Conservation (phyloP, 1,284 basidiomycete genomes). For the Austroboletus niveus region DNA sequence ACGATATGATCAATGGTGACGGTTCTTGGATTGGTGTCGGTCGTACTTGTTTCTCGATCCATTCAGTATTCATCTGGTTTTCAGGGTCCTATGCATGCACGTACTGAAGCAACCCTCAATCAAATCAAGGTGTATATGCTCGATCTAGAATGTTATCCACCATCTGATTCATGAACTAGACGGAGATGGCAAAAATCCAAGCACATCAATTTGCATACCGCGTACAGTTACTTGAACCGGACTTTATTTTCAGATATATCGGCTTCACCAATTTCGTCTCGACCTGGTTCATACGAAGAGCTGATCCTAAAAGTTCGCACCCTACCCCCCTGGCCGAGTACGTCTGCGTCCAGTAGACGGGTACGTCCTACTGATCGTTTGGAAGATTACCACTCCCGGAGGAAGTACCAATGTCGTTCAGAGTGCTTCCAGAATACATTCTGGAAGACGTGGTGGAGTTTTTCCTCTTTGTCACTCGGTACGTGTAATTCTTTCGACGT, state of each 20-base stretch:
- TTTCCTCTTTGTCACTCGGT: slow-evolving; percentile 82
- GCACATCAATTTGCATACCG: slow-evolving; percentile 78
- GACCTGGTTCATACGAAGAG: slow-evolving; percentile 91
- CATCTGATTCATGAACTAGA: slow-evolving; percentile 36
- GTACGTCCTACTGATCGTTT: slow-evolving; percentile 10
- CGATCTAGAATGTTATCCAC: not conserved
- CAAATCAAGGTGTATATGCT: slow-evolving; percentile 59
- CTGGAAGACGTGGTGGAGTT: slow-evolving; percentile 95
- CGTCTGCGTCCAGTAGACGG: slow-evolving; percentile 27
- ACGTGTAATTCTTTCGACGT: slow-evolving; percentile 20
- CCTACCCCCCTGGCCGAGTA: slow-evolving; percentile 71
- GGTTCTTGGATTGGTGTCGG: slow-evolving; percentile 75
- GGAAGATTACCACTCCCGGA: slow-evolving; percentile 79
- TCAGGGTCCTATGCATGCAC: slow-evolving; percentile 66
- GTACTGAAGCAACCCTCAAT: slow-evolving; percentile 67
- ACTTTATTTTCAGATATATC: slow-evolving; percentile 77
- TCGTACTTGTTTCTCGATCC: slow-evolving; percentile 6
- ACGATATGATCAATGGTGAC: slow-evolving; percentile 78
- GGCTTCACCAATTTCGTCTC: slow-evolving; percentile 89
- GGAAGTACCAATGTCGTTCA: slow-evolving; percentile 84
- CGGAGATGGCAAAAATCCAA: slow-evolving; percentile 67
- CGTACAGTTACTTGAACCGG: slow-evolving; percentile 85
- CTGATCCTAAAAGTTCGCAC: slow-evolving; percentile 82
- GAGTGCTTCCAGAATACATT: slow-evolving; percentile 92
- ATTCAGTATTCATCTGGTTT: slow-evolving; percentile 12